Evolutionary conservation across 2,329 filamentous ascomycete genomes (phyloP).

Genomic region (Trichoderma lentiforme): DNA sequence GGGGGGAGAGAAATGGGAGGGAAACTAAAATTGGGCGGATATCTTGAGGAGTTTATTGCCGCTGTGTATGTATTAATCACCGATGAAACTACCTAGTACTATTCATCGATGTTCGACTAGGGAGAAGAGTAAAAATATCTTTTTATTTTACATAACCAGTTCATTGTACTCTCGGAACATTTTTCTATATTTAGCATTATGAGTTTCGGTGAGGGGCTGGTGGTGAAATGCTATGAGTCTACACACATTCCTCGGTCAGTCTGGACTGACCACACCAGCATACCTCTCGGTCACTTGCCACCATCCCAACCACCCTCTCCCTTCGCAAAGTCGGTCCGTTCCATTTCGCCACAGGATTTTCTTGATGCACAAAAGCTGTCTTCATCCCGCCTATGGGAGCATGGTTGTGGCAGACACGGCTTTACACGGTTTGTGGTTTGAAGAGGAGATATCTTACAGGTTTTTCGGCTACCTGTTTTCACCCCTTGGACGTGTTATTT

Average conservation of each 20-base stretch:
- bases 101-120: constrained; percentile 15
- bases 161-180: neutral
- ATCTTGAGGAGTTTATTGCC: constrained; percentile 7
- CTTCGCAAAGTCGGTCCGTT: neutral
- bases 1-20: neutral
- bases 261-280: neutral
- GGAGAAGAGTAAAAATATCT: constrained; percentile 11
- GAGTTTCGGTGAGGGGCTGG: neutral
- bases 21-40: neutral
- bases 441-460: neutral
- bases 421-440: neutral
- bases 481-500: neutral
- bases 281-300: neutral
- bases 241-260: neutral
- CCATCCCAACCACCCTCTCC: neutral
- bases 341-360: neutral
- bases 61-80: constrained; percentile 18
- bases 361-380: neutral
- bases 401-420: neutral
- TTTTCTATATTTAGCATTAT: neutral
- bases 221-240: neutral
- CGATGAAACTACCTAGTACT: constrained; percentile 16
- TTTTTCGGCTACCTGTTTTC: neutral
- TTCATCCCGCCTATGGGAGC: neutral
- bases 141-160: neutral